A percentile compares a stretch with the other conserved stretches of the same genome.
Conservation (phyloP, 768 basidiomycete genomes). For the Rhizopogon vulgaris region DNA sequence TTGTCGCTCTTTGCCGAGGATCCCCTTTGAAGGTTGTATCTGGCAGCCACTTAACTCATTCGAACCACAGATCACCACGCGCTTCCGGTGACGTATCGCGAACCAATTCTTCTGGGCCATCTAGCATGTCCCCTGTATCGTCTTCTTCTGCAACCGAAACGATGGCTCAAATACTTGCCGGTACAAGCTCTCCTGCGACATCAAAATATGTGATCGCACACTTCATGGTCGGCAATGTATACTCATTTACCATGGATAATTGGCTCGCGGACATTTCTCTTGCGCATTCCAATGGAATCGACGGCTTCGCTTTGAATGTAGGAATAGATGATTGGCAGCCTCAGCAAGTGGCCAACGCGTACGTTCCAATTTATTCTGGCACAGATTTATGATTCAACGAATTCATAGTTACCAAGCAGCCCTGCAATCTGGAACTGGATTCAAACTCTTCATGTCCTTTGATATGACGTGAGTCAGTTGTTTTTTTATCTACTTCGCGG, state of each 20-base stretch:
- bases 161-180: neutral
- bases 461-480: constrained; percentile 60
- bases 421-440: constrained; percentile 40
- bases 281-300: constrained; percentile 54
- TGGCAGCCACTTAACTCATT: neutral
- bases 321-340: constrained; percentile 62
- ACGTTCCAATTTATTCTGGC: constrained; percentile 18
- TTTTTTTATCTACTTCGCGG: neutral
- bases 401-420: constrained; percentile 50
- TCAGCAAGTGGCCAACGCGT: constrained; percentile 59
- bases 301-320: constrained; percentile 68
- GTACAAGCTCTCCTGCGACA: constrained; percentile 3
- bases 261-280: constrained; percentile 49
- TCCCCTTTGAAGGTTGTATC: neutral
- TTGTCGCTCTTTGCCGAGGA: neutral
- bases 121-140: neutral
- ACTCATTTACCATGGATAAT: constrained; percentile 41
- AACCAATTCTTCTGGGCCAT: neutral
- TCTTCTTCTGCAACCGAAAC: neutral
- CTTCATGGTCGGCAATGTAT: constrained; percentile 61
- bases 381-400: constrained; percentile 10
- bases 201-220: constrained; percentile 50
- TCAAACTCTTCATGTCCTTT: constrained; percentile 73
- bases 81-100: neutral
- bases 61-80: neutral